phyloP scores from a whole-genome alignment of 2,329 filamentous ascomycete species.

The Amauroascus verrucosus region DNA sequence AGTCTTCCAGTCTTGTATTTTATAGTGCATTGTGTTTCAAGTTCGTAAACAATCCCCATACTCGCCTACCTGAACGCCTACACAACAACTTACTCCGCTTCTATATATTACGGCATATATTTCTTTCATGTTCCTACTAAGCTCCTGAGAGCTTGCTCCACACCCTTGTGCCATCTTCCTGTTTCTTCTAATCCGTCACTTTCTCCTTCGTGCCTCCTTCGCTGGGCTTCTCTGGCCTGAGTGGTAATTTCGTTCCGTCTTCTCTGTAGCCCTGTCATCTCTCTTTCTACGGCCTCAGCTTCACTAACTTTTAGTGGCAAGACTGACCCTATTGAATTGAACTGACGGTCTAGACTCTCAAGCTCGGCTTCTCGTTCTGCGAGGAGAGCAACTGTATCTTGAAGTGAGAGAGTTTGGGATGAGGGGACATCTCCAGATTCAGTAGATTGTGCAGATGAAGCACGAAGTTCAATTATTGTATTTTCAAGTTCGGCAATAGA shows the following conservation, averaged over 20 bases:
- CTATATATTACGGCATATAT: background rate
- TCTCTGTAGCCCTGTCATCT: conserved; percentile 35
- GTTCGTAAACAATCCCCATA: background rate
- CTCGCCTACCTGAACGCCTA: background rate
- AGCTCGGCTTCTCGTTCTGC: conserved; percentile 34
- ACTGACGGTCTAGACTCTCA: conserved; percentile 33
- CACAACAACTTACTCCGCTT: background rate
- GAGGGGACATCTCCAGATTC: conserved; percentile 33
- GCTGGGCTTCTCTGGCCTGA: conserved; percentile 40
- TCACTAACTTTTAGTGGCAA: conserved; percentile 37
- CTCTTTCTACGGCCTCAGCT: conserved; percentile 37
- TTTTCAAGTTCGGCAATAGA: conserved; percentile 44
- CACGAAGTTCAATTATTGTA: conserved; percentile 40
- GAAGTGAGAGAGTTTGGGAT: conserved; percentile 32
- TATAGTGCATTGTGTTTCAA: background rate
- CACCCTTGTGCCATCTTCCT: conserved; percentile 38
- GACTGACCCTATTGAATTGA: conserved; percentile 35
- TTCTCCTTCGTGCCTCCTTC: conserved; percentile 36
- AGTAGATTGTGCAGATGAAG: conserved; percentile 50
- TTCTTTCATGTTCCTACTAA: conserved; percentile 18
- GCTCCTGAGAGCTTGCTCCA: conserved; percentile 33
- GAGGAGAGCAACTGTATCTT: conserved; percentile 33
- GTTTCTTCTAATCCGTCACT: conserved; percentile 39
- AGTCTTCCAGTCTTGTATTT: background rate
- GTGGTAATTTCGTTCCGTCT: conserved; percentile 35